These are phyloP conservation scores for Talinum fruticosum DNA, from an alignment of 148 eudicot genomes.

Conservation along the genomic window DNA sequence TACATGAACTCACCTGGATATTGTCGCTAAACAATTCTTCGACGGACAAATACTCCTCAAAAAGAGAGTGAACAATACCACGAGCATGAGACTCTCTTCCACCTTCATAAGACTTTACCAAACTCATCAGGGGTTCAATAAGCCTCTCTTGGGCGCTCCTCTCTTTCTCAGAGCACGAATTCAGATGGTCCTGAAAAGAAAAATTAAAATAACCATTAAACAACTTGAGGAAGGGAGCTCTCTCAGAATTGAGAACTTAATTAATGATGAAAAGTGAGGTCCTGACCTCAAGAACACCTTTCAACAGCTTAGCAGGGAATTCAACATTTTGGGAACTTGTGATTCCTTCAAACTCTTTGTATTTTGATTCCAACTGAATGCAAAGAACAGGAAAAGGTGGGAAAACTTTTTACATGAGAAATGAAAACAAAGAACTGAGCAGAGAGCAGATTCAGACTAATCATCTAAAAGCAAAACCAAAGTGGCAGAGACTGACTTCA, in stretches of 20 bases:
- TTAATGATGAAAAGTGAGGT: constrained; percentile 11
- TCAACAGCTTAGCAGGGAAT: constrained; percentile 83
- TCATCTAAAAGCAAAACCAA: constrained; percentile 7
- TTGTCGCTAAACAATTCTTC: constrained; percentile 95
- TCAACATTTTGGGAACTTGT: constrained; percentile 58
- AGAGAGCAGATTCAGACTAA: neutral
- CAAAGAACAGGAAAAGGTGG: constrained; percentile 10
- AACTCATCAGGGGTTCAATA: constrained; percentile 83
- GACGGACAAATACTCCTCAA: constrained; percentile 75
- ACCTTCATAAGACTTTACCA: constrained; percentile 95
- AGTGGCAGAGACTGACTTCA: constrained; percentile 40
- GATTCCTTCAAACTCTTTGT: constrained; percentile 56
- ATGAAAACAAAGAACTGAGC: neutral
- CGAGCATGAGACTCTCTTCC: constrained; percentile 99
- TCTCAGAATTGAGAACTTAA: neutral
- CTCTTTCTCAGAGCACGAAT: constrained; percentile 67
- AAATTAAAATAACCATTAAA: constrained; percentile 7
- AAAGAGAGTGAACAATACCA: constrained; percentile 78
- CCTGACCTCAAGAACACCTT: constrained; percentile 79
- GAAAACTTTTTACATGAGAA: neutral
- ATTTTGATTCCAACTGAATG: constrained; percentile 78
- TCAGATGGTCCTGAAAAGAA: constrained; percentile 64
- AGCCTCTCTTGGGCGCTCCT: constrained; percentile 92
- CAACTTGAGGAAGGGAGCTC: constrained; percentile 1
- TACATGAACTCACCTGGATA: constrained; percentile 59